phyloP scores from a whole-genome alignment of 2,329 filamentous ascomycete genomes.

The Orbilia ellipsospora region DNA sequence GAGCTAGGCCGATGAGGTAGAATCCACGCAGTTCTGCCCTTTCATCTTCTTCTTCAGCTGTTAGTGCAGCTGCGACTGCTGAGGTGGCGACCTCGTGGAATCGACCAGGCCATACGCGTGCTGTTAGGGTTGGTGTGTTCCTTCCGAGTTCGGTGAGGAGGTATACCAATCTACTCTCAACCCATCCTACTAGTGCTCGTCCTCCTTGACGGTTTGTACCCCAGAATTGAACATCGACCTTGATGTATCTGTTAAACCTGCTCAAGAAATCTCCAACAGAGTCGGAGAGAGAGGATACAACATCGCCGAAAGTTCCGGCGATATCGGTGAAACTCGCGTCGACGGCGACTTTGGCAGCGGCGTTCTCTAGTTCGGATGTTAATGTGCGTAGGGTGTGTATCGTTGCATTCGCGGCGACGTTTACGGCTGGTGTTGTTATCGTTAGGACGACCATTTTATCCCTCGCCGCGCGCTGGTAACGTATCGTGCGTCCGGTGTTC shows the following conservation, averaged over 20 bases:
- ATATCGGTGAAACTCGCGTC: constrained; percentile 65
- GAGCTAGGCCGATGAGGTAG: constrained; percentile 71
- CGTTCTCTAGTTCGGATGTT: constrained; percentile 67
- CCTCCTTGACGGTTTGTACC: constrained; percentile 69
- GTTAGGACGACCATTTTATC: constrained; percentile 74
- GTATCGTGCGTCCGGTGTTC: constrained; percentile 64
- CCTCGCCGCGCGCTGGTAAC: constrained; percentile 68
- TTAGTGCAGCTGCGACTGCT: not conserved
- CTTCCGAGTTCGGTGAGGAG: constrained; percentile 69
- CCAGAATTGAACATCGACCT: constrained; percentile 75
- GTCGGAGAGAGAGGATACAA: not conserved
- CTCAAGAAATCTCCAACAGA: constrained; percentile 65
- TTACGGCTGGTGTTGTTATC: constrained; percentile 72
- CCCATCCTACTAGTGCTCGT: constrained; percentile 71
- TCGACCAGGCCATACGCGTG: constrained; percentile 73
- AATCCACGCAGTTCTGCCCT: constrained; percentile 69
- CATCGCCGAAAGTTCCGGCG: constrained; percentile 58
- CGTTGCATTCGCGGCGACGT: constrained; percentile 70
- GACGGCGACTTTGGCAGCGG: constrained; percentile 62
- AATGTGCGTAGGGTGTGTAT: constrained; percentile 68
- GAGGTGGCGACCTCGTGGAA: constrained; percentile 63
- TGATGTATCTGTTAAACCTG: constrained; percentile 69
- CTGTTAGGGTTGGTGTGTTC: constrained; percentile 66
- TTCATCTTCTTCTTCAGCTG: constrained; percentile 54
- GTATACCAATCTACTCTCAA: constrained; percentile 71